Evolutionary conservation across 257 asterid species (phyloP).

Genomic region (Scutellaria galericulata): DNA sequence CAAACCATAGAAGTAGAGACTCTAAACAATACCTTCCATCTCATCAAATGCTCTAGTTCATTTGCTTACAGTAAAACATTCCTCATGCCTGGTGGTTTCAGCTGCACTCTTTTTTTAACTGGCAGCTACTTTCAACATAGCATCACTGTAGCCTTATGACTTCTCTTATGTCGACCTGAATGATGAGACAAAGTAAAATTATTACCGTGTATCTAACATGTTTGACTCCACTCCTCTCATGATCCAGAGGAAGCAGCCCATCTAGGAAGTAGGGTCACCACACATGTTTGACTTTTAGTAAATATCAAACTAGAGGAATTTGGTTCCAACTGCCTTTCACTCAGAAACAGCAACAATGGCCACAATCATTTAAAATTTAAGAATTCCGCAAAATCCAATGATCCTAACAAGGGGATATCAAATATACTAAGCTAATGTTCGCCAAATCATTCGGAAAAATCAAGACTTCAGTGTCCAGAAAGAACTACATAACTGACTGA

Average conservation of each 20-base stretch:
- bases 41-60: conserved; percentile 66
- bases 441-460: not conserved
- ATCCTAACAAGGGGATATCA: conserved; percentile 16
- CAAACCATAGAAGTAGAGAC: conserved; percentile 42
- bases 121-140: conserved; percentile 75
- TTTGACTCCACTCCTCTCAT: conserved; percentile 64
- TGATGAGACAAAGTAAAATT: conserved; percentile 49
- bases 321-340: conserved; percentile 37
- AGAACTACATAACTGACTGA: too few species aligned
- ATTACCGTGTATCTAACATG: conserved; percentile 52
- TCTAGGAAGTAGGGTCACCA: conserved; percentile 53
- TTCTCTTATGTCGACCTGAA: conserved; percentile 64
- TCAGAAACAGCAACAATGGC: conserved; percentile 38
- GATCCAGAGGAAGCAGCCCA: conserved; percentile 71
- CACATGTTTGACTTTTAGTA: conserved; percentile 56
- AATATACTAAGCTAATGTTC: not conserved
- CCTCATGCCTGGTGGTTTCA: conserved; percentile 50
- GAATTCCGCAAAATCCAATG: conserved; percentile 11
- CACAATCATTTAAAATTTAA: conserved; percentile 30
- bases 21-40: conserved; percentile 66
- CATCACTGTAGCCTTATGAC: conserved; percentile 74
- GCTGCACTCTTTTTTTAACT: conserved; percentile 30
- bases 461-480: not conserved
- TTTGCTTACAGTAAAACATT: conserved; percentile 64
- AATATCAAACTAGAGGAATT: conserved; percentile 39